These are phyloP conservation scores for Exserohilum turcica DNA, from an alignment of 2,329 filamentous ascomycete species.

Conservation along the genomic window DNA sequence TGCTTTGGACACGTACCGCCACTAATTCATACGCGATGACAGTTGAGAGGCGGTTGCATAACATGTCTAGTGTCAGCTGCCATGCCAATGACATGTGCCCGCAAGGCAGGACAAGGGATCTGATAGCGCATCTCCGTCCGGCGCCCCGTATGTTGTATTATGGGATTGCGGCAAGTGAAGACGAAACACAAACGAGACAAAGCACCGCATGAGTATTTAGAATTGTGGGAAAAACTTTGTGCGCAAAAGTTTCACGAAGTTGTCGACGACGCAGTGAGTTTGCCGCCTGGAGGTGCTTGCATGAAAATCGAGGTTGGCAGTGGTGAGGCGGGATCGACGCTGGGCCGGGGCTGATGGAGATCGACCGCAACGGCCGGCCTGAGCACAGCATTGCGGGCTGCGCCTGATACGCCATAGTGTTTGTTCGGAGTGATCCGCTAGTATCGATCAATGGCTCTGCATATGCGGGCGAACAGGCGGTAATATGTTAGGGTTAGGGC, in stretches of 20 bases:
- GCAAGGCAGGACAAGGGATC: background rate
- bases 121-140: background rate
- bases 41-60: background rate
- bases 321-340: constrained; percentile 1
- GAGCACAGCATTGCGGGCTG: constrained; percentile 1
- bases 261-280: background rate
- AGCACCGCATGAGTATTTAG: no score
- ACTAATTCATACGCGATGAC: background rate
- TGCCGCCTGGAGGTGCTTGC: background rate
- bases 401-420: background rate
- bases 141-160: background rate
- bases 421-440: constrained; percentile 1
- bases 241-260: background rate
- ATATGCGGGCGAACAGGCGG: background rate
- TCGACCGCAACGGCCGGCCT: background rate
- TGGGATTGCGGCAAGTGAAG: background rate
- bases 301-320: constrained; percentile 1
- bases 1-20: background rate
- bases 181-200: background rate
- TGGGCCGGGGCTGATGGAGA: background rate
- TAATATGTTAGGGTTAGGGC: background rate
- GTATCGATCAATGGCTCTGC: constrained; percentile 2
- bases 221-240: no score
- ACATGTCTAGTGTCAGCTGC: background rate
- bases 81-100: background rate